Evolutionary conservation across 2,329 filamentous ascomycete genomes (phyloP).

Genomic region (Chaetomiaceae sp.): DNA sequence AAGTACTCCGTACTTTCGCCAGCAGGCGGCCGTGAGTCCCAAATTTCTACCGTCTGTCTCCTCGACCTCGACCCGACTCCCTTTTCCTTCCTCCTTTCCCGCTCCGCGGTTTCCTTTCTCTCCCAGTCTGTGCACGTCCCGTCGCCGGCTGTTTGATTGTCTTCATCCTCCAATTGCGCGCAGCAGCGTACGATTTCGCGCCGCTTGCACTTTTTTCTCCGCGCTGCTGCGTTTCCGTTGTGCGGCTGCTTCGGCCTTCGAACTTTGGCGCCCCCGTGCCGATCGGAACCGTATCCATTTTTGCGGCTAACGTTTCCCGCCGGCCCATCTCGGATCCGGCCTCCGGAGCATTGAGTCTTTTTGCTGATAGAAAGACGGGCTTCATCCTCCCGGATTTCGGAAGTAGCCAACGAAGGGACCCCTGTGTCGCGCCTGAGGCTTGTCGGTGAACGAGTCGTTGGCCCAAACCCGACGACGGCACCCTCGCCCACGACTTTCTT

Average conservation of each 20-base stretch:
- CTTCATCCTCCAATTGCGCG: slow-evolving; percentile 1
- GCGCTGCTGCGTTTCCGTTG: neutral
- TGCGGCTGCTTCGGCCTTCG: neutral
- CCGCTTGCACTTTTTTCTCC: slow-evolving; percentile 3
- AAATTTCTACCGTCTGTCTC: slow-evolving; percentile 15
- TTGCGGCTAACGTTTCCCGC: slow-evolving; percentile 21
- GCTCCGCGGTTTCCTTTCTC: neutral
- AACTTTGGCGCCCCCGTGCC: neutral
- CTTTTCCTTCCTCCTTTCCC: slow-evolving; percentile 2
- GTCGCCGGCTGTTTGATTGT: neutral
- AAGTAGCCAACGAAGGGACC: neutral
- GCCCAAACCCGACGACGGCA: neutral
- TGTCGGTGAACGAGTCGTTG: slow-evolving; percentile 1
- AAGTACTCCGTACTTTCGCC: neutral
- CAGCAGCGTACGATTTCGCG: neutral
- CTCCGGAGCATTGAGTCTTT: neutral
- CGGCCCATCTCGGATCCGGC: slow-evolving; percentile 12
- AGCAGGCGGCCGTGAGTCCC: slow-evolving; percentile 1
- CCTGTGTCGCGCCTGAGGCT: neutral
- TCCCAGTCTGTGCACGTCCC: neutral
- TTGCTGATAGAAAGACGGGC: slow-evolving; percentile 1
- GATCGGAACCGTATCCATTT: slow-evolving; percentile 8
- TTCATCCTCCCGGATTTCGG: slow-evolving; percentile 9
- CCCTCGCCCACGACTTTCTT: neutral
- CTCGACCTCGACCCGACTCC: neutral